Evolutionary conservation across 805 yeast genomes (phyloP).

Genomic region (Wickerhamomyces ciferrii): DNA sequence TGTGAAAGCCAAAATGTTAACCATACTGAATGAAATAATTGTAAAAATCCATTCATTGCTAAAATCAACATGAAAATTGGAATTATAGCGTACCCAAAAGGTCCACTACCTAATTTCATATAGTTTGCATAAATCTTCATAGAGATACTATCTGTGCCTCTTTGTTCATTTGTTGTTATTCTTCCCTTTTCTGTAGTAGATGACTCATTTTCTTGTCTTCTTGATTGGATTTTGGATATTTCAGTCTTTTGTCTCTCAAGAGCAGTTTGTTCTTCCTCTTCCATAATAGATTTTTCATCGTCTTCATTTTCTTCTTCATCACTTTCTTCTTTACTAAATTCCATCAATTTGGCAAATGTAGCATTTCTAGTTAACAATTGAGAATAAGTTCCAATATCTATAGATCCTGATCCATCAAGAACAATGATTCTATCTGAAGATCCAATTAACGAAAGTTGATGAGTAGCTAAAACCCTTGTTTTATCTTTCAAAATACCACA

Average conservation of each 20-base stretch:
- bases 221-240: conserved; percentile 16
- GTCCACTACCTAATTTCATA: conserved; percentile 42
- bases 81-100: conserved; percentile 22
- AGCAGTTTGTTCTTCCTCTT: conserved; percentile 24
- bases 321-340: conserved; percentile 33
- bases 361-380: conserved; percentile 42
- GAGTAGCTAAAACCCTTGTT: conserved; percentile 80
- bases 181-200: conserved; percentile 22
- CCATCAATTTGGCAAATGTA: conserved; percentile 47
- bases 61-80: conserved; percentile 22
- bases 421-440: conserved; percentile 68
- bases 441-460: conserved; percentile 68
- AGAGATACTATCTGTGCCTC: conserved; percentile 15
- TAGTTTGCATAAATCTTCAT: conserved; percentile 35
- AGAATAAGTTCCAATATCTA: conserved; percentile 55
- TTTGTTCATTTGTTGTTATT: conserved; percentile 20
- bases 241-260: conserved; percentile 14
- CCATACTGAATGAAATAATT: conserved; percentile 64
- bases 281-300: conserved; percentile 20
- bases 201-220: conserved; percentile 16
- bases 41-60: conserved; percentile 40
- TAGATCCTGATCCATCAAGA: conserved; percentile 56
- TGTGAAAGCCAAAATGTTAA: conserved; percentile 68
- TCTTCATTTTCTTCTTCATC: conserved; percentile 23
- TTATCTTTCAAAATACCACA: conserved; percentile 47